Base-by-base conservation (phyloP, 1,284 basidiomycete species). In the Leccinum pallidistipes region DNA sequence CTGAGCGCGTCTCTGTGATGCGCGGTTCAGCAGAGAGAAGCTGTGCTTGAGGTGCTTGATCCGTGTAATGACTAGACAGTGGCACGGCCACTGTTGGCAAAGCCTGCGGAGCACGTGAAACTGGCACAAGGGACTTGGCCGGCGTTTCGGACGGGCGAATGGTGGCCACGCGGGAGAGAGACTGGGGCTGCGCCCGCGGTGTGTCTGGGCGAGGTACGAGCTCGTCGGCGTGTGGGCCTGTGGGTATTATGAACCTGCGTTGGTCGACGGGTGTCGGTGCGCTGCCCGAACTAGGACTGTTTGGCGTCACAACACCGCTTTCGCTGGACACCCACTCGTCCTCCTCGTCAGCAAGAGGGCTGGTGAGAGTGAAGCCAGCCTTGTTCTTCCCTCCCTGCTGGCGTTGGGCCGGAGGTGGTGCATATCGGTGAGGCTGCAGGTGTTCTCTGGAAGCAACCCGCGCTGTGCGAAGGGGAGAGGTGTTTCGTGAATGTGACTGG, bases 261-360 rank as follows among this genome's bases (percentile, higher is more conserved):
- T 65, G 64, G 58, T 77, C 74, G 57, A 77, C 69, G 31, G 75
- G 79, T 45, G 78, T 79, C 56, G 75, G 67, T 27, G 60, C 70
- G 16, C 75, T 76, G 52, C 81, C 81, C 6, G 84, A 83, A 34
- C 77, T 78, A 14, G 75, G 69, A 47, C 77, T 73, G 62, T 81
- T 82, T 9, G 90, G 89, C 2, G 88, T 91, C 2, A 78, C 86
- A 1, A 84, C 86, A 14, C 87, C 88, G 67, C 87, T 90, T 71
- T 88, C 88, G 69, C 85, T 88, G 18, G 88, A 90, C 2, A 88
- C 80, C 87, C 88, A 90, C 63, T 86, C 90, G 58, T 89, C 87
- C 45, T 87, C 86, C 16, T 81, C 84, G 55, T 83, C 82, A 27
- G 73, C 79, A 55, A 74, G 78, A 57, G 79, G 78, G 62, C 77